Evolutionary conservation across 139 green algal species (phyloP).

Genomic region (Ostreobium quekettii): DNA sequence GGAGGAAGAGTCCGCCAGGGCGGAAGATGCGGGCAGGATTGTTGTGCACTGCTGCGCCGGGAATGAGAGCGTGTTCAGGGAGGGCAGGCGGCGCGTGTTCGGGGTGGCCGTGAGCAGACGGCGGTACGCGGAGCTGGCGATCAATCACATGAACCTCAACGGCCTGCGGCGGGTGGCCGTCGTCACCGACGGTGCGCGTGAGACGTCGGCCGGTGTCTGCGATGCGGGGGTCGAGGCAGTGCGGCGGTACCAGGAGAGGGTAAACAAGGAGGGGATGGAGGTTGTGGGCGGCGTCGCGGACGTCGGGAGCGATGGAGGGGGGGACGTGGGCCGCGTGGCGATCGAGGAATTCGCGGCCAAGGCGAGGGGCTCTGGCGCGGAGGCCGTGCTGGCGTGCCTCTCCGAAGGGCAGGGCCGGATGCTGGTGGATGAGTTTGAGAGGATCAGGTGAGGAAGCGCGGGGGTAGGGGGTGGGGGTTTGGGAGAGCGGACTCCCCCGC

Average conservation of each 20-base stretch:
- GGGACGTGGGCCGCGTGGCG: too few species aligned
- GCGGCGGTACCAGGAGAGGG: too few species aligned
- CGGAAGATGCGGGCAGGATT: neutral
- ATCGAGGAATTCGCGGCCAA: neutral
- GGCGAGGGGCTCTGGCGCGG: neutral
- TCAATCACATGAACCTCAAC: neutral
- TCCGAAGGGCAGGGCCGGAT: neutral
- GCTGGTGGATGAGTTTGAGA: slow-evolving; percentile 14
- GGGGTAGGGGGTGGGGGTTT: too few species aligned
- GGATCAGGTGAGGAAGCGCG: neutral
- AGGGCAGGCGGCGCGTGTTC: neutral
- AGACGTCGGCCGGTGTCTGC: neutral
- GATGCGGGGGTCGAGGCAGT: neutral
- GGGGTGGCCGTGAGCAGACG: neutral
- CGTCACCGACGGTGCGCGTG: neutral
- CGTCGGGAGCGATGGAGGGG: too few species aligned
- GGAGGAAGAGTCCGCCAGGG: neutral
- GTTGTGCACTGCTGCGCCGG: slow-evolving; percentile 8
- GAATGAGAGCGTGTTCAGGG: neutral
- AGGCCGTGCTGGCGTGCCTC: slow-evolving; percentile 14
- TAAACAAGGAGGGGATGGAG: too few species aligned
- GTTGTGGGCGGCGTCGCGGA: too few species aligned
- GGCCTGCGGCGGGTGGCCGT: neutral
- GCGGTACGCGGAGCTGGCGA: slow-evolving; percentile 1
- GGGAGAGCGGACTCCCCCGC: too few species aligned